A percentile compares a stretch with the other conserved stretches of the same genome.
phyloP scores from a whole-genome alignment of 2,329 filamentous ascomycete genomes.

The Fusarium guadeloupense region DNA sequence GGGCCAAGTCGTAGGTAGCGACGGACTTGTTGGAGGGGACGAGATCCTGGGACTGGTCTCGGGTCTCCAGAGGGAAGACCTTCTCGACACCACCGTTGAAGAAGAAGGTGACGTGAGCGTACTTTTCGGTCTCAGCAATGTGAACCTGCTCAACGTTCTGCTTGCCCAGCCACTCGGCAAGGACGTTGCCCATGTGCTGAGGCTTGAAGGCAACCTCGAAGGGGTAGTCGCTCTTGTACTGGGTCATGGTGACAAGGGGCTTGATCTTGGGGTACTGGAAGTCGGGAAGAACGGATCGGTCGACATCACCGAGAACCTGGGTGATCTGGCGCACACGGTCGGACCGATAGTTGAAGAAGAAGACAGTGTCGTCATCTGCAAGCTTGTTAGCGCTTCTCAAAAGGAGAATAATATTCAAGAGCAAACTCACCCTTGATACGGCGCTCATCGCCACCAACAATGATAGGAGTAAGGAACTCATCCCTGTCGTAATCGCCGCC shows the following conservation, averaged over 20 bases:
- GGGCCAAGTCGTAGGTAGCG: slow-evolving; percentile 92
- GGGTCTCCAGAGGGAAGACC: slow-evolving; percentile 88
- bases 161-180: slow-evolving; percentile 94
- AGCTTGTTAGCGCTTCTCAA: slow-evolving; percentile 4
- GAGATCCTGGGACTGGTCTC: slow-evolving; percentile 80
- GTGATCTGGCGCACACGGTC: slow-evolving; percentile 97
- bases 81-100: slow-evolving; percentile 99
- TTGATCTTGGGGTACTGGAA: slow-evolving; percentile 94
- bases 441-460: slow-evolving; percentile 85
- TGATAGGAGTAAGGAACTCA: slow-evolving; percentile 98
- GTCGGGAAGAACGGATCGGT: slow-evolving; percentile 88
- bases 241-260: slow-evolving; percentile 92
- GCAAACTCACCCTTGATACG: slow-evolving; percentile 80
- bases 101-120: slow-evolving; percentile 99
- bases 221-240: slow-evolving; percentile 94
- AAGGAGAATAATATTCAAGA: background rate
- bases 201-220: slow-evolving; percentile 94
- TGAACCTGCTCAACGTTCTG: slow-evolving; percentile 92
- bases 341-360: slow-evolving; percentile 99
- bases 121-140: slow-evolving; percentile 98
- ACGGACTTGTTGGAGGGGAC: slow-evolving; percentile 91
- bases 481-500: slow-evolving; percentile 77
- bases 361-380: slow-evolving; percentile 89
- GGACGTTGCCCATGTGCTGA: slow-evolving; percentile 96
- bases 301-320: slow-evolving; percentile 89